A percentile compares a stretch with the other conserved stretches of the same genome.
Conservation (phyloP, 2,329 filamentous ascomycete species). For the Colletotrichum paranaense region DNA sequence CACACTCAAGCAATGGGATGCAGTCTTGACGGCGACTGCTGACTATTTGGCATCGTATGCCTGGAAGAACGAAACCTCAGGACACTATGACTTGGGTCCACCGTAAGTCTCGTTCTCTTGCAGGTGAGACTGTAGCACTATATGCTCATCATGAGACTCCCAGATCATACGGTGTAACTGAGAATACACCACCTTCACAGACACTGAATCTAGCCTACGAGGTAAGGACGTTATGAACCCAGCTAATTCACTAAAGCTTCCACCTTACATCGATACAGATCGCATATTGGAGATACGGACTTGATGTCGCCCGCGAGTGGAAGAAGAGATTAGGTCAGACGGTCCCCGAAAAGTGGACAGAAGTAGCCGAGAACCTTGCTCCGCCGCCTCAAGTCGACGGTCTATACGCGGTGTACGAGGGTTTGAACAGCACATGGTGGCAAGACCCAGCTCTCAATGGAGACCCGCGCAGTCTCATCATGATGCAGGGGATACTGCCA, state of each 20-base stretch:
- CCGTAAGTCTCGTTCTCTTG: conserved; percentile 43
- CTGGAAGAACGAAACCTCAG: conserved; percentile 62
- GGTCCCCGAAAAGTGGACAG: conserved; percentile 57
- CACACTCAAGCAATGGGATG: conserved; percentile 64
- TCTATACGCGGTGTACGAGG: conserved; percentile 67
- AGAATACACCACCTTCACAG: conserved; percentile 67
- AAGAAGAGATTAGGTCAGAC: conserved; percentile 56
- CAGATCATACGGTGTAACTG: conserved; percentile 58
- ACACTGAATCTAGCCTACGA: conserved; percentile 71
- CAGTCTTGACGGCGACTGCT: conserved; percentile 60
- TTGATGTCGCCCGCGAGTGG: conserved; percentile 65
- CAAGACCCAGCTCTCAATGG: conserved; percentile 46
- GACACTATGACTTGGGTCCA: conserved; percentile 61
- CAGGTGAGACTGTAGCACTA: too few relatives aligned
- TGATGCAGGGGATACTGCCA: conserved; percentile 57
- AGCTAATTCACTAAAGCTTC: not conserved
- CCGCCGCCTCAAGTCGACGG: conserved; percentile 61
- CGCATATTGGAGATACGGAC: conserved; percentile 71
- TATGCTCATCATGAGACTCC: too few relatives aligned
- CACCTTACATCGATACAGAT: conserved; percentile 32
- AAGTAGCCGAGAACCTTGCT: conserved; percentile 62
- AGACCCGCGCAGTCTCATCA: conserved; percentile 58
- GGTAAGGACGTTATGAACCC: conserved; percentile 39
- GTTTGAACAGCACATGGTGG: conserved; percentile 58
- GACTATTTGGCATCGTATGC: conserved; percentile 71